Evolutionary conservation across 2,329 filamentous ascomycete species (phyloP), one percentile per base, ranked within the genome.

Genomic region (Penicillium polonicum): DNA sequence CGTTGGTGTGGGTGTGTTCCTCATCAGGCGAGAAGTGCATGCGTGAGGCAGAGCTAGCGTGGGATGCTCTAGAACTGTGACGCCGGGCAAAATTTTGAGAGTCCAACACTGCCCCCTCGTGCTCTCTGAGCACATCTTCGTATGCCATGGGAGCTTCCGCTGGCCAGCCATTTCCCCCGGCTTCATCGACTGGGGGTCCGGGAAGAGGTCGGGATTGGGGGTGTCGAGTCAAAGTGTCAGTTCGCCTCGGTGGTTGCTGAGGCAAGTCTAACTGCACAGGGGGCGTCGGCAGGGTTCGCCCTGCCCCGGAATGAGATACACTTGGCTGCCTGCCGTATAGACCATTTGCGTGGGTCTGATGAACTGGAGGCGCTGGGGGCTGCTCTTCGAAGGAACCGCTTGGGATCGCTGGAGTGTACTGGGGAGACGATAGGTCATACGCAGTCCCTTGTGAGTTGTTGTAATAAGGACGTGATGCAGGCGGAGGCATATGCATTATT

Each of bases 151-250:
- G 48, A 21, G 46, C n/a, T 21, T 48, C 49, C 4, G 49, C 23
- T 1, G 33, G 49, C 60, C 46, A 35, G 9, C 61, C 53, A 67
- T 67, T 62, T 9, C 63, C 58, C 43, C 66, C 66, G 4, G 51
- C 25, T 23, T 80, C 78, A 31, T 82, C 81, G 39, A 76, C 66
- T 1, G 84, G 83, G 10, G 82, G 80, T 0, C 83, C 83, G 2
- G 85, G 85, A n/a, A 86, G 75, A 35, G 85, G 84, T 25, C 85
- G 77, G 9, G 82, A 72, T 48, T 83, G 80, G 8, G 82, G 83
- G 69, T 87, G 83, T 53, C 83, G 80, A 23, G 78, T 81, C 8
- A 82, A 66, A 0, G 83, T 84, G 61, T 81, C 79, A 2, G 78
- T 79, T 61, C 81, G 76, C 55, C 80, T 77, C 17, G 81, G 81